phyloP scores from a whole-genome alignment of 2,329 filamentous ascomycete genomes.

The Pseudogymnoascus sp. region DNA sequence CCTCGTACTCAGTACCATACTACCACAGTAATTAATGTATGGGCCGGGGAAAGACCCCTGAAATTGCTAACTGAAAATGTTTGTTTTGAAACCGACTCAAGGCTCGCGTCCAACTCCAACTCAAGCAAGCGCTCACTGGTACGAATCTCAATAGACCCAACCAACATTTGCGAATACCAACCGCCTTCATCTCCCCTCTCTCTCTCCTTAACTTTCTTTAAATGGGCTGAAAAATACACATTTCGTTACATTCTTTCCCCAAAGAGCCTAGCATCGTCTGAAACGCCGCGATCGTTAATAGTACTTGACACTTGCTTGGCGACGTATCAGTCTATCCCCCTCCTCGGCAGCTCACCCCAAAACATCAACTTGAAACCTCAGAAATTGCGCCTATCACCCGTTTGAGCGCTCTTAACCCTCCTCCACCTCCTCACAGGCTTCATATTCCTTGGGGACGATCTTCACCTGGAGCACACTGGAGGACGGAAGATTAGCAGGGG shows the following conservation, averaged over 20 bases:
- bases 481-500: background rate
- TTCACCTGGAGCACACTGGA: background rate
- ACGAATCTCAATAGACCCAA: background rate
- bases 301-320: background rate
- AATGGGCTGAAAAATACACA: background rate
- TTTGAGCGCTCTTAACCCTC: background rate
- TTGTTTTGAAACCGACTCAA: background rate
- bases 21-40: background rate
- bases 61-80: background rate
- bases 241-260: background rate
- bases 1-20: background rate
- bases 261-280: background rate
- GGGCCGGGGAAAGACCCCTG: background rate
- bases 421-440: background rate
- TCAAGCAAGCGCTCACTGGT: background rate
- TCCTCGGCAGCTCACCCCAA: background rate
- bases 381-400: background rate
- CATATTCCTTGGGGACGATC: background rate
- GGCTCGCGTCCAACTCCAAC: background rate
- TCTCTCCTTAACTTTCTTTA: background rate
- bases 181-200: background rate
- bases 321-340: background rate
- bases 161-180: background rate
- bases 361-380: background rate
- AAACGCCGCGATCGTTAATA: background rate